A percentile compares a stretch with the other conserved stretches of the same genome.
Conservation (phyloP, 768 basidiomycete genomes). For the Suillus plorans region DNA sequence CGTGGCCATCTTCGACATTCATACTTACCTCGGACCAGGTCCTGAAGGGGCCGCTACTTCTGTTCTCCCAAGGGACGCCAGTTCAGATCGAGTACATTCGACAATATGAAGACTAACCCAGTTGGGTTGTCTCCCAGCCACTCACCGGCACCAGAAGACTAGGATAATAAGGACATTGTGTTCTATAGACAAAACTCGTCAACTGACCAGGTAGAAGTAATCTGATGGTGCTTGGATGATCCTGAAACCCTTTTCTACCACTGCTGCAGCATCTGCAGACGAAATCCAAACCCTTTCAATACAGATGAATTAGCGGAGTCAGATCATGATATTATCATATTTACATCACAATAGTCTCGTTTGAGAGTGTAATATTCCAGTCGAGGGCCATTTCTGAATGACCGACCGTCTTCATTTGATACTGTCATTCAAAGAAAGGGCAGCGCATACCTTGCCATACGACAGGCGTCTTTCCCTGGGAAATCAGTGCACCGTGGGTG, state of each 20-base stretch:
- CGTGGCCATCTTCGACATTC: background rate
- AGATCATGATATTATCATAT: constrained; percentile 16
- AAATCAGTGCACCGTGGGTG: constrained; percentile 32
- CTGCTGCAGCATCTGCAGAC: constrained; percentile 55
- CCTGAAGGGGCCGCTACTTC: constrained; percentile 73
- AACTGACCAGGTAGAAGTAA: constrained; percentile 65
- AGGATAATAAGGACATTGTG: background rate
- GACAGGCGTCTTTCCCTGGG: constrained; percentile 47
- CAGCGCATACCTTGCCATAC: constrained; percentile 40
- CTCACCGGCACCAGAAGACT: constrained; percentile 71
- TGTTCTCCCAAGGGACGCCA: constrained; percentile 15
- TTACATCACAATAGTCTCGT: constrained; percentile 58
- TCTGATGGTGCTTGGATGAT: constrained; percentile 71
- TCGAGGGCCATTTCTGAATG: constrained; percentile 63
- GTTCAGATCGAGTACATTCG: background rate
- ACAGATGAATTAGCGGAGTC: constrained; percentile 4
- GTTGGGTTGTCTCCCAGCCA: constrained; percentile 58
- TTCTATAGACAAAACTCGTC: background rate
- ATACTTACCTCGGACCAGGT: constrained; percentile 67
- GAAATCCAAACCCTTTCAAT: constrained; percentile 67
- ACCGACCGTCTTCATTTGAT: background rate
- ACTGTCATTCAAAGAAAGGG: background rate
- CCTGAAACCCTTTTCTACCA: constrained; percentile 58
- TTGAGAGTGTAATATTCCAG: constrained; percentile 46
- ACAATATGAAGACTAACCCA: constrained; percentile 32